A percentile compares a stretch with the other conserved stretches of the same genome.
Conservation (phyloP, 495 filamentous ascomycete species). For the Bacidia gigantensis region DNA sequence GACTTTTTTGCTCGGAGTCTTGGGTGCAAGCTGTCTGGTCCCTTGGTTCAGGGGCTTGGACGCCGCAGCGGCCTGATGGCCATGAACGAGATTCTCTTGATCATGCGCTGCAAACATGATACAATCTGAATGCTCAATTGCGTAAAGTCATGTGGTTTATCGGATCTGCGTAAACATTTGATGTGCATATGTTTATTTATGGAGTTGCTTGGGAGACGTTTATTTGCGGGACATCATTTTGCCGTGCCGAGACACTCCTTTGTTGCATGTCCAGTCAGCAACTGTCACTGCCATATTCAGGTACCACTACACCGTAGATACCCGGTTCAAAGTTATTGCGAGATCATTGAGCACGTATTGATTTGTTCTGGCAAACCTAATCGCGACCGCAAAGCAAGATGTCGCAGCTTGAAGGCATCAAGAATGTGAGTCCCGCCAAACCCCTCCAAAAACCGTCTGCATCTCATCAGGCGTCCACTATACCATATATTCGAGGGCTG, state of each 20-base stretch:
- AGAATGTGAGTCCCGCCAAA: constrained; percentile 20
- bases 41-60: constrained; percentile 66
- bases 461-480: neutral
- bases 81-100: constrained; percentile 79
- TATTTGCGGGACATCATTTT: constrained; percentile 2
- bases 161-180: neutral
- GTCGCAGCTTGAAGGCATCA: constrained; percentile 17
- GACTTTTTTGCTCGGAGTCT: constrained; percentile 63
- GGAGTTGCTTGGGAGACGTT: neutral
- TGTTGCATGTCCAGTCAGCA: no score
- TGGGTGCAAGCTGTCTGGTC: constrained; percentile 47
- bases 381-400: constrained; percentile 4
- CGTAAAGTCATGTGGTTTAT: neutral
- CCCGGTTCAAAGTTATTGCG: neutral
- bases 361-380: neutral
- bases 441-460: neutral
- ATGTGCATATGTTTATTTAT: constrained; percentile 5
- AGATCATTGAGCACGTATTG: neutral
- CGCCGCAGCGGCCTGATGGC: constrained; percentile 61
- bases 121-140: neutral
- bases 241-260: no score
- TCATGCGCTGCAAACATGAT: constrained; percentile 78
- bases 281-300: no score
- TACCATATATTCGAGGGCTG: neutral
- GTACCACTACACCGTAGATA: no score